A percentile compares a stretch with the other conserved stretches of the same genome.
Evolutionary conservation across 352 stramenopile genomes (phyloP).

Genomic region (Phytophthora lateralis): DNA sequence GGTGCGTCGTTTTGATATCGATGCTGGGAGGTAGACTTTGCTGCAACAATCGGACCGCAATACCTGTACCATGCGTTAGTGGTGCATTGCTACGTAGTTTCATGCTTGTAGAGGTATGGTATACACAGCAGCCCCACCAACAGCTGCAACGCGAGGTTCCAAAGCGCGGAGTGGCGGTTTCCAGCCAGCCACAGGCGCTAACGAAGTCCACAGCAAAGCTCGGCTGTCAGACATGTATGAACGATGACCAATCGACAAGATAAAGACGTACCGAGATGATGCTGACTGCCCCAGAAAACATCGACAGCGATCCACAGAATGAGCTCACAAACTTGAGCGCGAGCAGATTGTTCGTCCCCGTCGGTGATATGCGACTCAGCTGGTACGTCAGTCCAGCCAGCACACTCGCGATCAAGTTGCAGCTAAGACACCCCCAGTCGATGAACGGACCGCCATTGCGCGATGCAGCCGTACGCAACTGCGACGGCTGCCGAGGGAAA

Average conservation of each 20-base stretch:
- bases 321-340: conserved; percentile 81
- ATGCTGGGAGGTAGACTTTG: not conserved
- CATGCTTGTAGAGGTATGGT: conserved; percentile 65
- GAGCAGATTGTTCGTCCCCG: conserved; percentile 55
- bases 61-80: not conserved
- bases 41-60: not conserved
- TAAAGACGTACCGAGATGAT: conserved; percentile 49
- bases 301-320: conserved; percentile 74
- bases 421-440: conserved; percentile 66
- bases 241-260: not conserved
- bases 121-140: conserved; percentile 60
- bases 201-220: not conserved
- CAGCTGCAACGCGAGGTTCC: conserved; percentile 55
- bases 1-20: not conserved
- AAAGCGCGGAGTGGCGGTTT: conserved; percentile 51
- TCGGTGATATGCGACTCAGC: conserved; percentile 48
- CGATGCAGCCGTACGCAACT: conserved; percentile 23
- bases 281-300: conserved; percentile 62
- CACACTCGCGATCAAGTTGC: conserved; percentile 57
- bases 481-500: conserved; percentile 22
- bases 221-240: not conserved
- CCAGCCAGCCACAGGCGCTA: conserved; percentile 57
- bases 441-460: conserved; percentile 32
- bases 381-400: conserved; percentile 59
- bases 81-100: conserved; percentile 19